Evolutionary conservation across 345 rosid species (phyloP).

Genomic region (Pistacia vera): DNA sequence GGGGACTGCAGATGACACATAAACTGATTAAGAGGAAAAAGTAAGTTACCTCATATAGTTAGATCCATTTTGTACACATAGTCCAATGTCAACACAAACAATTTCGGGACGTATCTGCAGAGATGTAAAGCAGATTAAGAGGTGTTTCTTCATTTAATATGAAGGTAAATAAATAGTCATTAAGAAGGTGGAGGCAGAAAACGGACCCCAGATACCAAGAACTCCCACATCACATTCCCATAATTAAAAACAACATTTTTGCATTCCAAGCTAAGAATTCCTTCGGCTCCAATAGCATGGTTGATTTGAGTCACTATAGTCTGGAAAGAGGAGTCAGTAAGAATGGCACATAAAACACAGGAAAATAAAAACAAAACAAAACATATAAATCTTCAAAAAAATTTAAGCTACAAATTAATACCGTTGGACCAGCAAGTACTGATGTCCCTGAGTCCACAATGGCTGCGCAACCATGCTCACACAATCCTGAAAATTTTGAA

Average conservation of each 20-base stretch:
- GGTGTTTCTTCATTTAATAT: neutral
- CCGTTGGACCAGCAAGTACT: constrained; percentile 65
- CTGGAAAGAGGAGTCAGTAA: constrained; percentile 33
- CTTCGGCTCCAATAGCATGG: constrained; percentile 56
- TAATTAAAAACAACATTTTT: constrained; percentile 36
- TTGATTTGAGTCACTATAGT: constrained; percentile 49
- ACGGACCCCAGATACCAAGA: constrained; percentile 48
- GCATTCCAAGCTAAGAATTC: constrained; percentile 52
- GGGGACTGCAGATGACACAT: neutral
- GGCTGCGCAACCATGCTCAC: constrained; percentile 45
- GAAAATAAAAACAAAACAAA: neutral
- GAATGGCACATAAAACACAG: neutral
- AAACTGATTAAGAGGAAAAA: neutral
- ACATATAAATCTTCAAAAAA: neutral
- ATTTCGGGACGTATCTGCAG: constrained; percentile 51
- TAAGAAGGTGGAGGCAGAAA: neutral
- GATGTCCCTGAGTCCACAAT: constrained; percentile 61
- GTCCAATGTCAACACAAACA: constrained; percentile 51
- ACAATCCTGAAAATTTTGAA: constrained; percentile 41
- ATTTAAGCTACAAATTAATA: constrained; percentile 23
- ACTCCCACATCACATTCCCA: constrained; percentile 51
- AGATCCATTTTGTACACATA: constrained; percentile 37
- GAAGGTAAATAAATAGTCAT: neutral
- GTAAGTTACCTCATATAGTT: constrained; percentile 20
- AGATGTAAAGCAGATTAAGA: constrained; percentile 1